Evolutionary conservation across 805 yeast genomes (phyloP).

Genomic region (Wickerhamiella musiphila): DNA sequence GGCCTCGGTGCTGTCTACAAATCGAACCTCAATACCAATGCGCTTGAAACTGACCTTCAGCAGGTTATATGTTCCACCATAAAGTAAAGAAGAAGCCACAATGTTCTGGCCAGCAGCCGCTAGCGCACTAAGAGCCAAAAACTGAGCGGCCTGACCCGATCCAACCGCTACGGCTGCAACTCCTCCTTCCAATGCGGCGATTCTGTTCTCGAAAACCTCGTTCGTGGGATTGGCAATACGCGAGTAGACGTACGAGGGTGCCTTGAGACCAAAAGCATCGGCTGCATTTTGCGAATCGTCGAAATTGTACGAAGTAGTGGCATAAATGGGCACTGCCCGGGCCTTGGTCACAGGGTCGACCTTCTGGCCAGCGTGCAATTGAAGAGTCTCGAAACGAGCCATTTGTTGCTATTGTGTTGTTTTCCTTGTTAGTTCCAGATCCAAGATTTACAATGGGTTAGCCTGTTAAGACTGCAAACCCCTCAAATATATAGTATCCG

Average conservation of each 20-base stretch:
- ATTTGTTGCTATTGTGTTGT: background rate
- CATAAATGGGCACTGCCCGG: slow-evolving; percentile 87
- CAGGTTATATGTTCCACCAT: slow-evolving; percentile 95
- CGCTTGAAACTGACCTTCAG: slow-evolving; percentile 84
- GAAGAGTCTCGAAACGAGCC: slow-evolving; percentile 48
- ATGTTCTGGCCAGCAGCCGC: slow-evolving; percentile 85
- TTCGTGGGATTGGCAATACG: slow-evolving; percentile 87
- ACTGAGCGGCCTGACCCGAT: slow-evolving; percentile 96
- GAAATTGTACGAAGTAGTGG: slow-evolving; percentile 79
- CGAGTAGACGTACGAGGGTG: slow-evolving; percentile 74
- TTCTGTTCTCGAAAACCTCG: slow-evolving; percentile 77
- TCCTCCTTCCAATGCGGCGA: slow-evolving; percentile 88
- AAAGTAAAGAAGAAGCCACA: slow-evolving; percentile 67
- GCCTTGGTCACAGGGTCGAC: slow-evolving; percentile 47
- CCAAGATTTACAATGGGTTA: no score
- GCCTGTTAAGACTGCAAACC: no score
- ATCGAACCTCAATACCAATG: slow-evolving; percentile 70
- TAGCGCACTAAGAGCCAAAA: slow-evolving; percentile 62
- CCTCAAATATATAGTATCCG: no score
- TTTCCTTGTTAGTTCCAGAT: no score
- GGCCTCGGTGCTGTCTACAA: slow-evolving; percentile 50
- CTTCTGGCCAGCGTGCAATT: slow-evolving; percentile 88
- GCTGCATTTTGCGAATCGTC: slow-evolving; percentile 85
- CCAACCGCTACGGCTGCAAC: slow-evolving; percentile 75
- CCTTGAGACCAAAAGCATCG: slow-evolving; percentile 67